Conservation (phyloP, 1,284 basidiomycete genomes). For the Cryptococcus amylolentus region DNA sequence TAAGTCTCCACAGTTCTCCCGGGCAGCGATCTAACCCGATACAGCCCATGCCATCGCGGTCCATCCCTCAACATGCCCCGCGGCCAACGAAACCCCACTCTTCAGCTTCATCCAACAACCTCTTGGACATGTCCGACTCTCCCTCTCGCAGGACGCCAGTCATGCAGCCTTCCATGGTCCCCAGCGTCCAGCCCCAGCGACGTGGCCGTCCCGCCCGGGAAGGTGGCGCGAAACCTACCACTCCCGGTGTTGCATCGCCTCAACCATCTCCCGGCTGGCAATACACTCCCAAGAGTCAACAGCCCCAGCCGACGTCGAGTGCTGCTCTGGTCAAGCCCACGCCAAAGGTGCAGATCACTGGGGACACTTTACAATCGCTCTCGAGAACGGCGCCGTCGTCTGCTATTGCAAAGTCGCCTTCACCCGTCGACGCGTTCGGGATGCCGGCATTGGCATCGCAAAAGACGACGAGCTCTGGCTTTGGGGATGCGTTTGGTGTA, state of each 20-base stretch:
- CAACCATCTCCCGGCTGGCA: slow-evolving; percentile 4
- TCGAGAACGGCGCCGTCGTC: background rate
- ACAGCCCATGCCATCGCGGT: slow-evolving; percentile 25
- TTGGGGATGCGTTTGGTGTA: slow-evolving; percentile 33
- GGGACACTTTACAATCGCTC: background rate
- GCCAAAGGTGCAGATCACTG: slow-evolving; percentile 21
- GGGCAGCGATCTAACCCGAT: background rate
- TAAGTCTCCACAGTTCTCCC: slow-evolving; percentile 21
- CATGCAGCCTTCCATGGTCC: slow-evolving; percentile 29
- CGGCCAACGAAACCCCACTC: slow-evolving; percentile 5
- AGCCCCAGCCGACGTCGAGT: background rate
- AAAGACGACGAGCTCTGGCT: slow-evolving; percentile 13
- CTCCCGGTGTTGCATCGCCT: slow-evolving; percentile 7
- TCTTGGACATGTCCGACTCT: slow-evolving; percentile 46
- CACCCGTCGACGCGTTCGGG: slow-evolving; percentile 37
- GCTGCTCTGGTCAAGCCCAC: slow-evolving; percentile 29
- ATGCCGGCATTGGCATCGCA: slow-evolving; percentile 17
- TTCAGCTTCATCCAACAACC: slow-evolving; percentile 25
- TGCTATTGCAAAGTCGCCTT: background rate
- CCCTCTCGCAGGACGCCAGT: slow-evolving; percentile 15
- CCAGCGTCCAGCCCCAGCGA: slow-evolving; percentile 43
- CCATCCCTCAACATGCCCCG: slow-evolving; percentile 8
- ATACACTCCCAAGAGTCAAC: slow-evolving; percentile 2
- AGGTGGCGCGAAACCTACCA: slow-evolving; percentile 11
- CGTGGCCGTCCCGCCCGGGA: slow-evolving; percentile 45